Evolutionary conservation across 306 rosid genomes (phyloP).

Genomic region (Vigna nakashimae): DNA sequence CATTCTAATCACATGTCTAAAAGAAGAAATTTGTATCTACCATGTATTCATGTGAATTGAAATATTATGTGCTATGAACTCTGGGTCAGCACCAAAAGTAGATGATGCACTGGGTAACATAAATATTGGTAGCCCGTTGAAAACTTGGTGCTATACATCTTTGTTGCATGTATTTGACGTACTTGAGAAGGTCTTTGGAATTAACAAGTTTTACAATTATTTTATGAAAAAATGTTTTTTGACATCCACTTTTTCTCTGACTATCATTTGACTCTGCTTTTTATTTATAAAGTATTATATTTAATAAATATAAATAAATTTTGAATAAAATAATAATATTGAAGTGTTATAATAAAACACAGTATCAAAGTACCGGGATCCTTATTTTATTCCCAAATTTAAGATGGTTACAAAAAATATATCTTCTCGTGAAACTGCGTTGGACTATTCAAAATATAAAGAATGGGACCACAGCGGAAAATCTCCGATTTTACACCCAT

Average conservation of each 20-base stretch:
- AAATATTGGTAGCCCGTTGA: no score
- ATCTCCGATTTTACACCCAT: neutral
- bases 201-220: neutral
- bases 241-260: no score
- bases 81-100: conserved; percentile 41
- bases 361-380: no score
- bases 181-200: conserved; percentile 14
- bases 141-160: conserved; percentile 22
- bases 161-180: conserved; percentile 24
- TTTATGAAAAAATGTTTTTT: no score
- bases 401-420: neutral
- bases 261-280: no score
- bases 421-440: neutral
- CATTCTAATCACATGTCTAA: no score
- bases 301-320: no score
- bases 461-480: conserved; percentile 22
- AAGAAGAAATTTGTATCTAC: no score
- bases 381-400: neutral
- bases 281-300: no score
- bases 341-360: no score
- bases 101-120: conserved; percentile 35
- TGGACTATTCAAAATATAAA: conserved; percentile 22
- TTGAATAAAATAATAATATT: no score
- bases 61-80: neutral
- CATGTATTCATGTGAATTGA: neutral